Percentiles rank a stretch among this genome's conserved stretches.
Evolutionary conservation across 106 monocot genomes (phyloP).

Genomic region (Ottelia alismoides): DNA sequence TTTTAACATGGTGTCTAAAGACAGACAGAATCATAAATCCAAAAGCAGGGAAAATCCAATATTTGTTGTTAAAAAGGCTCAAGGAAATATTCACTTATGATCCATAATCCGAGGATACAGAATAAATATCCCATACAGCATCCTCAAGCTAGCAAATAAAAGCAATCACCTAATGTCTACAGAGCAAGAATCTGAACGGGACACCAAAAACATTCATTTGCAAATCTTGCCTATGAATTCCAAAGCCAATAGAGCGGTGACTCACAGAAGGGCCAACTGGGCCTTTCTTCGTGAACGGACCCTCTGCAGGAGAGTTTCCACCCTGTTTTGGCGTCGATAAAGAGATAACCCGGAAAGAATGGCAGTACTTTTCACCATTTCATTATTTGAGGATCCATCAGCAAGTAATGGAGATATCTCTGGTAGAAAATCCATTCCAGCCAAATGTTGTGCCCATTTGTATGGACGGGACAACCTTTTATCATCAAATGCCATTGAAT

Average conservation of each 20-base stretch:
- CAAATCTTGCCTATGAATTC: conserved; percentile 5
- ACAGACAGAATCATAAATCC: not conserved
- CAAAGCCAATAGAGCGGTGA: conserved; percentile 40
- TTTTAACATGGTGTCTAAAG: not conserved
- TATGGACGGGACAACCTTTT: conserved; percentile 58
- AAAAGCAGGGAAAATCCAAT: not conserved
- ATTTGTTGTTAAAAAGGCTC: not conserved
- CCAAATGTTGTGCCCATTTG: conserved; percentile 98
- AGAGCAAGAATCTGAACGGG: not conserved
- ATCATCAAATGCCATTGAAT: conserved; percentile 34
- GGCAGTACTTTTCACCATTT: conserved; percentile 13
- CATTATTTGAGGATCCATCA: conserved; percentile 11
- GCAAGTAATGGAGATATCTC: conserved; percentile 45
- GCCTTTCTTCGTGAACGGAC: conserved; percentile 86
- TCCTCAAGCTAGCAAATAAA: not conserved
- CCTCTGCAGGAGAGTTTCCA: conserved; percentile 68
- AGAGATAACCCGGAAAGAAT: conserved; percentile 50
- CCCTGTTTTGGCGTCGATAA: conserved; percentile 86
- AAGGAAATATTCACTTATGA: no score
- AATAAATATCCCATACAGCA: no score
- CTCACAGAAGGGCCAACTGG: conserved; percentile 97
- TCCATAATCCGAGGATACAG: no score
- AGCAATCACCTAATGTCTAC: not conserved
- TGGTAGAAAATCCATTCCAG: conserved; percentile 90
- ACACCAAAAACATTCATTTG: conserved; percentile 2